These are phyloP conservation scores for Petunia axillaris DNA, from an alignment of 257 asterid species.

Conservation along the genomic window DNA sequence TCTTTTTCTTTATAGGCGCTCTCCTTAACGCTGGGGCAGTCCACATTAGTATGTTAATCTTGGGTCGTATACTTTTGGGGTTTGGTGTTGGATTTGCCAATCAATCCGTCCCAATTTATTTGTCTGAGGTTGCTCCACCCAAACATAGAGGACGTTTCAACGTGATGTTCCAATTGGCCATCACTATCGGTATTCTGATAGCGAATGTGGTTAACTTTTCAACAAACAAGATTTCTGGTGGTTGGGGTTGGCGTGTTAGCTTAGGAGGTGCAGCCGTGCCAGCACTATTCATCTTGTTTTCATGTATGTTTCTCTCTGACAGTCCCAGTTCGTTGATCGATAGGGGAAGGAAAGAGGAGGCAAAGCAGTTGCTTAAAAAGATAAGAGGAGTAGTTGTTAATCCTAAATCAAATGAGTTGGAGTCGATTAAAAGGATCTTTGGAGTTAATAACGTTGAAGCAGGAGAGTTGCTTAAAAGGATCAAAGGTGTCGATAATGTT, in stretches of 20 bases:
- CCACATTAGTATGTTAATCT: slow-evolving; percentile 27
- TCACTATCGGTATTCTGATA: slow-evolving; percentile 28
- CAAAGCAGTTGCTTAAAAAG: background rate
- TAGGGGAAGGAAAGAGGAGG: background rate
- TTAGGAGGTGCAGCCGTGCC: slow-evolving; percentile 27
- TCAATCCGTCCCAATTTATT: slow-evolving; percentile 33
- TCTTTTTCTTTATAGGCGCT: slow-evolving; percentile 28
- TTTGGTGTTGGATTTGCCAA: slow-evolving; percentile 12
- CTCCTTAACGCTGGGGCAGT: background rate
- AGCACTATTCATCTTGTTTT: slow-evolving; percentile 22
- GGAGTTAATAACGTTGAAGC: no score
- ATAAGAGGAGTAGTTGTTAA: background rate
- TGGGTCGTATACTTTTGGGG: slow-evolving; percentile 16
- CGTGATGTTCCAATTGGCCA: slow-evolving; percentile 28
- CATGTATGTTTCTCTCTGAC: slow-evolving; percentile 14
- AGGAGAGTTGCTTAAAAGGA: no score
- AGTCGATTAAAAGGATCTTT: no score
- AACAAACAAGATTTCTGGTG: slow-evolving; percentile 23
- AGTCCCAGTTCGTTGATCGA: background rate
- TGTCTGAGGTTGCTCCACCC: slow-evolving; percentile 33
- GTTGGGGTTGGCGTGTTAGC: slow-evolving; percentile 39
- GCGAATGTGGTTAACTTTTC: slow-evolving; percentile 29
- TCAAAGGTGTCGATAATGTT: no score
- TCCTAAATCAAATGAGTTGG: no score
- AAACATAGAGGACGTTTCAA: slow-evolving; percentile 32